Evolutionary conservation across 108 stramenopile species (phyloP).

Genomic region (Mediolabrus comicus): DNA sequence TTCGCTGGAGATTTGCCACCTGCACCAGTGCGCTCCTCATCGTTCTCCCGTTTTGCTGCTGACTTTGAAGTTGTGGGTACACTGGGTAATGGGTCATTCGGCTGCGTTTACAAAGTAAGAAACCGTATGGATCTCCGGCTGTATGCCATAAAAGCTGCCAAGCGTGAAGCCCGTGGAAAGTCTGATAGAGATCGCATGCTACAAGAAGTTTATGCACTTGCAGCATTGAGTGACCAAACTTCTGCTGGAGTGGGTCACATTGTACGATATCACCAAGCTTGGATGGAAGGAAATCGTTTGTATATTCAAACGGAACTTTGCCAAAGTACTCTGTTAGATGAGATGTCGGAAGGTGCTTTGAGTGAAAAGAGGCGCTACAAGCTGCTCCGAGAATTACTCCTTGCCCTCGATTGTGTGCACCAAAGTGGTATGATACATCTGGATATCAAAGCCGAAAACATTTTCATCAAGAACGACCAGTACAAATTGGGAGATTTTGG

Average conservation of each 20-base stretch:
- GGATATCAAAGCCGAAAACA: constrained; percentile 96
- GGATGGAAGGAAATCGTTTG: constrained; percentile 85
- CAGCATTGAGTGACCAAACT: constrained; percentile 77
- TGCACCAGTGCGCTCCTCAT: constrained; percentile 7
- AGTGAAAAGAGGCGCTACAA: constrained; percentile 63
- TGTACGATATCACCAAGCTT: constrained; percentile 89
- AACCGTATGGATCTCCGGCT: constrained; percentile 75
- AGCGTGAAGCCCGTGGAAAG: constrained; percentile 59
- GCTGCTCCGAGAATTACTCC: constrained; percentile 79
- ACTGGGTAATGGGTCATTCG: constrained; percentile 81
- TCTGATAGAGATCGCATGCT: constrained; percentile 80
- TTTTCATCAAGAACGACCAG: constrained; percentile 90
- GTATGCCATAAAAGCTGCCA: constrained; percentile 85
- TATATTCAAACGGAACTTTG: constrained; percentile 89
- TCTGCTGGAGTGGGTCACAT: constrained; percentile 84
- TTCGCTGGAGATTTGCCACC: neutral
- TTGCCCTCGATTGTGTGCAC: constrained; percentile 88
- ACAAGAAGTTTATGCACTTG: constrained; percentile 83
- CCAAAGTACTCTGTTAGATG: constrained; percentile 55
- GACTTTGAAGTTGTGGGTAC: constrained; percentile 81
- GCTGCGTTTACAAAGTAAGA: constrained; percentile 75
- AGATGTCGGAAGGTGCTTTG: constrained; percentile 45
- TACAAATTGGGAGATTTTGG: constrained; percentile 96
- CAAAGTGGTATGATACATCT: constrained; percentile 85
- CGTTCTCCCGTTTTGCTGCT: constrained; percentile 58